phyloP scores from a whole-genome alignment of 495 filamentous ascomycete species.

The Hypoxylon cercidicola region DNA sequence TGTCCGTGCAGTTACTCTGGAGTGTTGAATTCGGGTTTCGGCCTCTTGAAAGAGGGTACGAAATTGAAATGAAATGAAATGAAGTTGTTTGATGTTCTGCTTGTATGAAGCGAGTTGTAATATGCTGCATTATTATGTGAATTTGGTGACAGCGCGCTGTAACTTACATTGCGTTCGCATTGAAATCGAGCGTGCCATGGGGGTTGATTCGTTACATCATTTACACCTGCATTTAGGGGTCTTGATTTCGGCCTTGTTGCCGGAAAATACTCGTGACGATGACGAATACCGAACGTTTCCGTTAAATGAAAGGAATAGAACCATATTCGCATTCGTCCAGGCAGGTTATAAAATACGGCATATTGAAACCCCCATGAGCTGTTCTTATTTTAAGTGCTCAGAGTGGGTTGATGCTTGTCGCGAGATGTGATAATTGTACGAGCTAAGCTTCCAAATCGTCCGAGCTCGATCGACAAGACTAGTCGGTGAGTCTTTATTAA shows the following conservation, averaged over 20 bases:
- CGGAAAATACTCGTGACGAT: constrained; percentile 33
- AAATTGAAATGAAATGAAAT: constrained; percentile 8
- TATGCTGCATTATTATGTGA: constrained; percentile 14
- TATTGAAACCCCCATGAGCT: constrained; percentile 7
- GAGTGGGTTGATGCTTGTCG: neutral
- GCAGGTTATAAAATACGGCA: constrained; percentile 1
- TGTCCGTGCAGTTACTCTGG: neutral
- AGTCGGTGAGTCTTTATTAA: neutral
- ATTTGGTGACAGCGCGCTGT: constrained; percentile 14
- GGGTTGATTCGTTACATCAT: constrained; percentile 18
- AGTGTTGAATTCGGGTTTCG: constrained; percentile 15
- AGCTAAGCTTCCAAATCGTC: constrained; percentile 2
- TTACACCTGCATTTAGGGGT: constrained; percentile 10
- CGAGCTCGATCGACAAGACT: constrained; percentile 1
- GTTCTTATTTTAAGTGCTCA: constrained; percentile 4
- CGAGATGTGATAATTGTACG: neutral
- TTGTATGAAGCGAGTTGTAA: constrained; percentile 11
- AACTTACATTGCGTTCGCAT: constrained; percentile 34
- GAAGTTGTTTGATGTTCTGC: constrained; percentile 9
- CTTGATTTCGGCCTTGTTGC: constrained; percentile 13
- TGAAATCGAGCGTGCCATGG: constrained; percentile 12
- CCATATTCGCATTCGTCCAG: neutral
- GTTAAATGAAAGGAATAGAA: neutral
- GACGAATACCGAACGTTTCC: neutral
- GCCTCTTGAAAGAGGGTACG: constrained; percentile 3